These are phyloP conservation scores for Trichosporon ovoides DNA, from an alignment of 1,284 basidiomycete species.

Conservation along the genomic window DNA sequence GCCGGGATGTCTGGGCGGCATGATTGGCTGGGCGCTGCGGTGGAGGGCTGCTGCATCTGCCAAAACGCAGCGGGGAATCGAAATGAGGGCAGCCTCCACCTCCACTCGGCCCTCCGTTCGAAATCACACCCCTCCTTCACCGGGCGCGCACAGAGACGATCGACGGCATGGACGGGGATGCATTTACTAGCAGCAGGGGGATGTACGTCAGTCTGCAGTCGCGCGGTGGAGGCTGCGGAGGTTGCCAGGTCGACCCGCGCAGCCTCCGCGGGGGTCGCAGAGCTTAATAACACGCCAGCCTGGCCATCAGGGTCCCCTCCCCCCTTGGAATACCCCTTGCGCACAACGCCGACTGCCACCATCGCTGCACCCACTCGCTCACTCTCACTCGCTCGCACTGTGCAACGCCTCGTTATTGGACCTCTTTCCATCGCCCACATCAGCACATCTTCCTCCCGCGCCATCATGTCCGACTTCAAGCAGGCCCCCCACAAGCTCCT, in stretches of 20 bases:
- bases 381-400: background rate
- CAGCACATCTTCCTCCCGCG: background rate
- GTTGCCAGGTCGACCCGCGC: no score
- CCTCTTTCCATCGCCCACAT: background rate
- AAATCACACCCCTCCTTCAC: background rate
- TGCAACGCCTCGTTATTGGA: background rate
- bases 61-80: background rate
- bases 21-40: no score
- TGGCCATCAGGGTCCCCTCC: no score
- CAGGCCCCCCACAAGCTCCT: slow-evolving; percentile 48
- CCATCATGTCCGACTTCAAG: slow-evolving; percentile 30
- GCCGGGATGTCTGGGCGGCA: no score
- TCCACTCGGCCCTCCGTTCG: slow-evolving; percentile 4
- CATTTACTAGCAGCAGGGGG: background rate
- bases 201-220: no score
- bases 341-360: background rate
- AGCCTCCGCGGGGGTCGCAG: no score
- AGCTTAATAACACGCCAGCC: no score
- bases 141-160: background rate
- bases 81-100: slow-evolving; percentile 2
- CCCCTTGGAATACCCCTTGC: background rate
- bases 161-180: background rate
- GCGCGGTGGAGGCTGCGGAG: no score
- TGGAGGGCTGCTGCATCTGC: background rate
- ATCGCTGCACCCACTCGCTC: background rate